These are phyloP conservation scores for Backusella mclennaniae DNA, from an alignment of 192 early-diverging fungal species.

Conservation along the genomic window DNA sequence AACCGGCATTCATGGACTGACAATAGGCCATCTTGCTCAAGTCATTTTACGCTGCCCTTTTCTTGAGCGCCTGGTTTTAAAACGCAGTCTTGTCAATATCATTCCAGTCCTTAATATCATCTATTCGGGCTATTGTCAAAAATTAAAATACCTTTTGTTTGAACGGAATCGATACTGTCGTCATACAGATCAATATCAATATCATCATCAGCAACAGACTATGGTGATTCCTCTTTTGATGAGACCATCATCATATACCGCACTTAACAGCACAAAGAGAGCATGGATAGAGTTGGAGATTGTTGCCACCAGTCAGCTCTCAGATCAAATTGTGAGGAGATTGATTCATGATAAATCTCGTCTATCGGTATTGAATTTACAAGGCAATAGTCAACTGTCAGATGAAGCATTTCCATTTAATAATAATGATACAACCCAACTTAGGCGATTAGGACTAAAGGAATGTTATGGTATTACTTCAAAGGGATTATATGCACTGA, in stretches of 20 bases:
- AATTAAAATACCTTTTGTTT: constrained; percentile 8
- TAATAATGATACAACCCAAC: not conserved
- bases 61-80: not conserved
- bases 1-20: constrained; percentile 17
- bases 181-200: not conserved
- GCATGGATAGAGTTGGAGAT: not conserved
- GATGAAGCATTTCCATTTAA: not conserved
- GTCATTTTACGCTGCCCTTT: constrained; percentile 3
- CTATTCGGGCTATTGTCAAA: not conserved
- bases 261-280: not conserved
- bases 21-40: not conserved
- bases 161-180: constrained; percentile 13
- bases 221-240: not conserved
- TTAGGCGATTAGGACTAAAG: not conserved
- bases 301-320: not conserved
- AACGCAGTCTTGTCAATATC: constrained; percentile 14
- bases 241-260: not conserved
- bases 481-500: not conserved
- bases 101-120: constrained; percentile 15
- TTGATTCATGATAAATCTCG: not conserved
- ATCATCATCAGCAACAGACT: not conserved
- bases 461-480: not conserved
- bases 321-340: not conserved
- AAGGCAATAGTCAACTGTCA: not conserved
- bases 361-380: not conserved